Conservation (phyloP, 2,329 filamentous ascomycete genomes). For the Fusarium abutilonis region DNA sequence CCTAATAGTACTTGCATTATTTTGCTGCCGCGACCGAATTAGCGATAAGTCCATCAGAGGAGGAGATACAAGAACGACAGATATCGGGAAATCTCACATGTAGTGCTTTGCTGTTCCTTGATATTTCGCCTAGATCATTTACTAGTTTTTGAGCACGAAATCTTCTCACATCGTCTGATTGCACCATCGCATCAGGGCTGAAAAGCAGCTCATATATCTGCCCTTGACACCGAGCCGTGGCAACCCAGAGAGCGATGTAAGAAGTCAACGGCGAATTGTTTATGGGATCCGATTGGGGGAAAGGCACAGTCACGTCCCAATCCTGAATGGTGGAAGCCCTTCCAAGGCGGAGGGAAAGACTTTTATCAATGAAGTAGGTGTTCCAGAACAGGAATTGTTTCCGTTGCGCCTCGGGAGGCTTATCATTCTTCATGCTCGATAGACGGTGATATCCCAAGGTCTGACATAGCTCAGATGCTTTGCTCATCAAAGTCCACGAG, state of each 20-base stretch:
- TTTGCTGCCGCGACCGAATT: slow-evolving; percentile 5
- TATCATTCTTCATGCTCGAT: slow-evolving; percentile 42
- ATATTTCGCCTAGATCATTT: slow-evolving; percentile 47
- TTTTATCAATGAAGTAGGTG: slow-evolving; percentile 65
- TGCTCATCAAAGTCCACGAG: slow-evolving; percentile 47
- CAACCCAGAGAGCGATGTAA: slow-evolving; percentile 60
- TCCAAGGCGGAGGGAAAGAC: slow-evolving; percentile 64
- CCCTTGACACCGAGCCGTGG: slow-evolving; percentile 64
- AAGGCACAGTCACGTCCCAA: slow-evolving; percentile 62
- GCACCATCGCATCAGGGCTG: slow-evolving; percentile 53
- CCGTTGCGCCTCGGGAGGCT: slow-evolving; percentile 26
- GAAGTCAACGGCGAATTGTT: slow-evolving; percentile 42
- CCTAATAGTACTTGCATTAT: slow-evolving; percentile 41
- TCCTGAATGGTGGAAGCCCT: slow-evolving; percentile 64
- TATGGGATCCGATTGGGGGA: slow-evolving; percentile 47
- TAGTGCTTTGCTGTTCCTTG: slow-evolving; percentile 21
- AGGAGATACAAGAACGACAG: neutral
- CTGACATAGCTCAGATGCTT: slow-evolving; percentile 48
- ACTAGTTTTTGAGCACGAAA: slow-evolving; percentile 48
- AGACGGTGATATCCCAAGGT: slow-evolving; percentile 47
- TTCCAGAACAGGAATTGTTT: slow-evolving; percentile 63
- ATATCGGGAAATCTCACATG: slow-evolving; percentile 23
- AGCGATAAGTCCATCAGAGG: slow-evolving; percentile 1
- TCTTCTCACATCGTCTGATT: slow-evolving; percentile 48
- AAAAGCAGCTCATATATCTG: slow-evolving; percentile 67